Conservation (phyloP, 176 grass and related monocot genomes). For the Pontederia paniculata region DNA sequence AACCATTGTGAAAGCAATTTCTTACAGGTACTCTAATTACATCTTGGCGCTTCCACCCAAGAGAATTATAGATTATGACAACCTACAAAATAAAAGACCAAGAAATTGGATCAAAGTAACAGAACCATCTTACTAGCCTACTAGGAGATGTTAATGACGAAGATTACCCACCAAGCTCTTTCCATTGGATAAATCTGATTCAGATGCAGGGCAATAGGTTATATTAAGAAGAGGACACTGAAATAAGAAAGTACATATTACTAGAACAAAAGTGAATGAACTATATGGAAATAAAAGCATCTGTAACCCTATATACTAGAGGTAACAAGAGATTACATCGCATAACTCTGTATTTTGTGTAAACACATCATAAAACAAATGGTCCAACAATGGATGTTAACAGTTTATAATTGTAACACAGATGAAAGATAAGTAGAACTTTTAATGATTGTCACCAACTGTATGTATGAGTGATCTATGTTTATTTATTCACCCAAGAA, state of each 20-base stretch:
- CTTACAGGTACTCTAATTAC: slow-evolving; percentile 38
- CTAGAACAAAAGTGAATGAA: no score
- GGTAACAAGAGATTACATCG: no score
- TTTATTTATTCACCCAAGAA: no score
- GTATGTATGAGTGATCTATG: no score
- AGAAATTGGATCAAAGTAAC: neutral
- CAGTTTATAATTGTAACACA: no score
- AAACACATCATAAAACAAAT: no score
- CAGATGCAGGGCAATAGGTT: slow-evolving; percentile 41
- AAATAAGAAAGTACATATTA: neutral
- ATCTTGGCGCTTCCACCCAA: slow-evolving; percentile 47
- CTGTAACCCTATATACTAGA: no score
- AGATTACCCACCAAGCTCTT: slow-evolving; percentile 28
- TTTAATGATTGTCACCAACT: no score
- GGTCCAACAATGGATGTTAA: no score
- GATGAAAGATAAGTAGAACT: no score
- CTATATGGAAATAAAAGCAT: no score
- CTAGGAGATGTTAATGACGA: slow-evolving; percentile 1
- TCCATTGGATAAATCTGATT: slow-evolving; percentile 24
- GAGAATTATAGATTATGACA: slow-evolving; percentile 48
- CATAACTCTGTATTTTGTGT: no score
- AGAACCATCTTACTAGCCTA: neutral
- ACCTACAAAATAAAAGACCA: slow-evolving; percentile 24
- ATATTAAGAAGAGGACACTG: slow-evolving; percentile 49
- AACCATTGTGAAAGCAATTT: neutral